Base-by-base conservation (phyloP, 1,284 basidiomycete species). In the Omphalotus olearius region DNA sequence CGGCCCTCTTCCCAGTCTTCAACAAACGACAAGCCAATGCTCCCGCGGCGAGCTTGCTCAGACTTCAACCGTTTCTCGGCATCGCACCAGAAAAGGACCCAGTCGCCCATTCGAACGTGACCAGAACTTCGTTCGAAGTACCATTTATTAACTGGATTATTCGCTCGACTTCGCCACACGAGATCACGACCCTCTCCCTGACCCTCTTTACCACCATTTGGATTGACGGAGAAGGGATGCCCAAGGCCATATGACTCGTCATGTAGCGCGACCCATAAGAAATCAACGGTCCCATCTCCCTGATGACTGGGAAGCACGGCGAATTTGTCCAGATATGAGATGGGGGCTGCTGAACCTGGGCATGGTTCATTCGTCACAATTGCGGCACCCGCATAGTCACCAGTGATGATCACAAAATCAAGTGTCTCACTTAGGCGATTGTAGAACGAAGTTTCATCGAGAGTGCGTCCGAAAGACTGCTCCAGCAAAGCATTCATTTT, bases 111-210 rank as follows among this genome's bases (percentile, higher is more conserved):
- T 50, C 90, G 79, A 35, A 94, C 60, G 68, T 98, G 96, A 7
- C 97, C 97, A 42, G 89, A 91, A 64, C 86, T 90, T 33, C 97
- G 84, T 67, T 99, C 97, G 62, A 93, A 98, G 71, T 99, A 99
- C 97, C 97, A 99, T 69, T 95, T 96, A 71, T 99, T 99, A 51
- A 99, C 86, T 0, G 94, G 94, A 67, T 99, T 99, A 69, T 96
- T 81, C 9, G 85, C 79, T 51, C 97, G 80, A 62, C 85, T 90
- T 55, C 97, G 84, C 96, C 96, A 99, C 26, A 99, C 93, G 52
- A 99, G 79, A 67, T 99, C 96, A 39, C 85, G 77, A n/a, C 94
- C 94, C 63, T 86, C 80, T 26, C 96, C 97, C 55, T 83, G 78
- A 38, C 96, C 97, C 50, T 85, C 82, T 60, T 91, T 85, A 9